Evolutionary conservation across 2,329 filamentous ascomycete species (phyloP), one percentile per base, ranked within the genome.

Genomic region (Neofusicoccum kwambonambiense): DNA sequence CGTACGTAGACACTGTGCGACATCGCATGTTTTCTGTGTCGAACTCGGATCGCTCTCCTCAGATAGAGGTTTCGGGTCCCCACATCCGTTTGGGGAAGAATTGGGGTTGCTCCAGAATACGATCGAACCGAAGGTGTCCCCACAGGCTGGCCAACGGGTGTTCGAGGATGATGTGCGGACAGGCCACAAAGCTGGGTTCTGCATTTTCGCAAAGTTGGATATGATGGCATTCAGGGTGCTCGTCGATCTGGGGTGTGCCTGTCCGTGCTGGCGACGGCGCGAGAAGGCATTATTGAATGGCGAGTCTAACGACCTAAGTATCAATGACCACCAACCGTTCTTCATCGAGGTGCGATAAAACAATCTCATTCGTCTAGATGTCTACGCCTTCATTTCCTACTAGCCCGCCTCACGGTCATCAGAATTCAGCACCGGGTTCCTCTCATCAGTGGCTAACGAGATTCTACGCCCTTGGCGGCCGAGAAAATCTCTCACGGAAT

Each of bases 31-130:
- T 22, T 5, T 31, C 13, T 47, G 56, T 13, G 31, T 47, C 4
- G 22, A 19, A 34, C 4, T 19, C 37, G 19, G 22, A 35, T 47
- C 11, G 27, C 4, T 22, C n/a, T 37, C 42, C 27, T 60, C 56
- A 60, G 19, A 34, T 45, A 45, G 56, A 58, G 22, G 31, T 60
- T 17, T 47, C 56, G 56, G 56, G n/a, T 37, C 56, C 42, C 56
- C 56, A 47, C 56, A 60, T 35, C 31, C 31, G 41, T 45, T 49
- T 19, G 27, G 56, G 37, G 5, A 39, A 9, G 42, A 49, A 12
- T 11, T 35, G 17, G 17, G 31, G 54, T 19, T 45, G 22, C 39
- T 45, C 41, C 41, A 45, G 15, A 27, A 58, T 58, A 35, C 15
- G 27, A 19, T 11, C n/a, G 27, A 13, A 22, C 6, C 12, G 39